Conservation (phyloP, 495 filamentous ascomycete genomes). For the Aspergillus sclerotiicarbonarius region DNA sequence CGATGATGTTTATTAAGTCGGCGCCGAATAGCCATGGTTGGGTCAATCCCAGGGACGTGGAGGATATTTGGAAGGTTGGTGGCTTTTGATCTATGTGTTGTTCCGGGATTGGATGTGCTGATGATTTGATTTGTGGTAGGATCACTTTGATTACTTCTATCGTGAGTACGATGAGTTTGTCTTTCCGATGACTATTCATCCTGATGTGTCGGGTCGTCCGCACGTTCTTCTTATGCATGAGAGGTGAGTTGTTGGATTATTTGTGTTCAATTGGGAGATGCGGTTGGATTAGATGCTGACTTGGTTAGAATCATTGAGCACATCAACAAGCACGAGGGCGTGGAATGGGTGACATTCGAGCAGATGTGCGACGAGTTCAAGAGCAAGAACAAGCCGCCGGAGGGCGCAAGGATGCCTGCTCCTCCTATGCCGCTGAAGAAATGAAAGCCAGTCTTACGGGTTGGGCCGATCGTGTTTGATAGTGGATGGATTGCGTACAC, state of each 20-base stretch:
- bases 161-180: constrained; percentile 68
- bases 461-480: background rate
- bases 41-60: constrained; percentile 58
- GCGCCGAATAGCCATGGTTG: constrained; percentile 58
- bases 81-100: background rate
- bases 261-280: background rate
- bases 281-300: constrained; percentile 1
- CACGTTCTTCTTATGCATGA: constrained; percentile 69
- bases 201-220: constrained; percentile 64
- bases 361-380: constrained; percentile 69
- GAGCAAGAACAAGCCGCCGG: constrained; percentile 62
- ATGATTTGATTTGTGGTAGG: constrained; percentile 25
- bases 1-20: constrained; percentile 64
- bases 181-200: constrained; percentile 70
- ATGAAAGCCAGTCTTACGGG: background rate
- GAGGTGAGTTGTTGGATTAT: constrained; percentile 26
- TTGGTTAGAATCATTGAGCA: constrained; percentile 60
- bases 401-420: constrained; percentile 67
- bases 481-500: background rate
- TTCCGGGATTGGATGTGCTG: background rate
- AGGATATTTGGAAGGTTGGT: constrained; percentile 54
- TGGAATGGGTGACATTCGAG: constrained; percentile 73
- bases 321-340: constrained; percentile 70
- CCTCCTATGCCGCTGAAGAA: constrained; percentile 13
- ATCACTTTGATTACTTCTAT: constrained; percentile 71